Evolutionary conservation across 1,284 basidiomycete species (phyloP).

Genomic region (Pseudozyma sp.): DNA sequence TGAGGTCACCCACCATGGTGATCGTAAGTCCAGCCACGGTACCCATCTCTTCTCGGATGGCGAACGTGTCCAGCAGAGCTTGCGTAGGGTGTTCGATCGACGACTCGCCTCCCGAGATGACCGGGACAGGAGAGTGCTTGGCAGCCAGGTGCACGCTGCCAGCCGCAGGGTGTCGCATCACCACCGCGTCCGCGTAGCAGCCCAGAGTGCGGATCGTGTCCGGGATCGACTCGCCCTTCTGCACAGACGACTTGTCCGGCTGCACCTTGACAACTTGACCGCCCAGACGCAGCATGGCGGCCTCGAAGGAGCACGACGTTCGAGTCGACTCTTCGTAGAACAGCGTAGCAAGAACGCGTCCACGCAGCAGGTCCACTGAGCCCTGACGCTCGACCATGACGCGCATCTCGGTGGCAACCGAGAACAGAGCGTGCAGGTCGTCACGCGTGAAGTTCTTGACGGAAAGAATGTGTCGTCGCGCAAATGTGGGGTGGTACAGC

Average conservation of each 20-base stretch:
- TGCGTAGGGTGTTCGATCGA: conserved; percentile 98
- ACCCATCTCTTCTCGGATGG: conserved; percentile 96
- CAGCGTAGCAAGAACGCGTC: conserved; percentile 90
- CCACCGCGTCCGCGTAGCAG: conserved; percentile 95
- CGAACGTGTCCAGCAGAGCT: conserved; percentile 84
- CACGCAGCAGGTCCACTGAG: conserved; percentile 87
- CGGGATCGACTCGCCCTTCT: conserved; percentile 91
- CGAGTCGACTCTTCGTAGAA: conserved; percentile 99
- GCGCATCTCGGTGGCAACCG: conserved; percentile 95
- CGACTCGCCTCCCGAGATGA: conserved; percentile 97
- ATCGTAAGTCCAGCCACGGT: conserved; percentile 97
- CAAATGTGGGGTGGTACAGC: conserved; percentile 73
- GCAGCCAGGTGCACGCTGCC: conserved; percentile 80
- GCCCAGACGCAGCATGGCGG: conserved; percentile 97
- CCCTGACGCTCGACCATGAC: conserved; percentile 93
- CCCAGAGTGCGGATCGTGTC: conserved; percentile 95
- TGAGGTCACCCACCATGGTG: conserved; percentile 91
- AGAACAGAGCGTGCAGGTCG: conserved; percentile 93
- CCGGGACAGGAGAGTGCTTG: conserved; percentile 92
- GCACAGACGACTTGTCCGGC: conserved; percentile 85
- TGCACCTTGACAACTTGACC: conserved; percentile 90
- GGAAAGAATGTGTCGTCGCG: conserved; percentile 87
- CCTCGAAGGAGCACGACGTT: conserved; percentile 89
- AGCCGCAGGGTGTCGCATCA: conserved; percentile 91
- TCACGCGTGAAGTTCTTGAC: conserved; percentile 92